Evolutionary conservation across 1,284 basidiomycete genomes (phyloP), one percentile per base, ranked within the genome.

Genomic region (Gymnopus androsaceus): DNA sequence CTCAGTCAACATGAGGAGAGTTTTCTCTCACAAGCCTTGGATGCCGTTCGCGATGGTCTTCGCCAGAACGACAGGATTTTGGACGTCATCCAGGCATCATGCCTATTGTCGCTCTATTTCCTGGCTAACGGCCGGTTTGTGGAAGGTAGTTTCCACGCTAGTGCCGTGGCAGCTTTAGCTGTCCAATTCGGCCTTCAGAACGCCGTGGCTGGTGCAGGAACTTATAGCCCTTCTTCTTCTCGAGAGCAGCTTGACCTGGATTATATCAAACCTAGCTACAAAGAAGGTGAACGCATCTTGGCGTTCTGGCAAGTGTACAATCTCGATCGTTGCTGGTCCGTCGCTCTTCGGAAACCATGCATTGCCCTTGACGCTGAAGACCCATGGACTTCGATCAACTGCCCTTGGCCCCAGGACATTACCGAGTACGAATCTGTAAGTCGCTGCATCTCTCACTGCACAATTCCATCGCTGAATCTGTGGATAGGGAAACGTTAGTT

Each of bases 281-380:
- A 82, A 57, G 80, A 83, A 46, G 85, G 81, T 52, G 85, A 89
- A 64, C 75, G 84, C 34, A 82, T 87, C 50, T 68, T 83, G 30
- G 78, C 84, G 1, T 90, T 90, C 60, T 90, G 87, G 87, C 81
- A 84, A 59, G 84, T 86, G 11, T 88, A 83, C 66, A 78, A 81
- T 55, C 68, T 88, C 58, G 88, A 90, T 66, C 77, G 81, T 30
- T 83, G 80, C 61, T 88, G 86, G 84, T 82, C 85, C 23, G 78
- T 82, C 3, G 76, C 81, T 9, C 73, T 87, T 4, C 80, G 80
- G 34, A 80, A 80, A 58, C 84, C 85, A 3, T 70, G 72, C 15
- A 74, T 82, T 44, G 80, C 84, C 30, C 75, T 79, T 15, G 82
- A 85, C 58, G 74, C 75, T 31, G 67, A 71, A 36, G 74, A 78